Conservation (phyloP, 2,329 filamentous ascomycete species). For the Pseudomassariella vexata region DNA sequence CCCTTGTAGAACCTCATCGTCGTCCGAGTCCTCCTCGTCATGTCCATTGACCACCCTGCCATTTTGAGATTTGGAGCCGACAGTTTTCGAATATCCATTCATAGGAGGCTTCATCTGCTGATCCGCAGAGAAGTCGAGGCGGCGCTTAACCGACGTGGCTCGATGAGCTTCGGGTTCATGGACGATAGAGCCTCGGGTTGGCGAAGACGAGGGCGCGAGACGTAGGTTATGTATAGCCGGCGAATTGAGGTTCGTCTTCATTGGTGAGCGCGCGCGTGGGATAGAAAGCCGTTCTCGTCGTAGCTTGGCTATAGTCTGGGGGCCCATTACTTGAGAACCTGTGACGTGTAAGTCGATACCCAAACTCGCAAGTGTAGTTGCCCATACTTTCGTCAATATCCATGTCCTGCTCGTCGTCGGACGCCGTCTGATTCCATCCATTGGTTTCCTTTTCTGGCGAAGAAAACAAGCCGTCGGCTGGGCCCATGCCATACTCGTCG, state of each 20-base stretch:
- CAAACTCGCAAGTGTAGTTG: too few species aligned
- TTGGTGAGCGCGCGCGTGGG: constrained; percentile 50
- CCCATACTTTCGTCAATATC: constrained; percentile 44
- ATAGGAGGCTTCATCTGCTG: constrained; percentile 12
- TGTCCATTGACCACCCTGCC: constrained; percentile 14
- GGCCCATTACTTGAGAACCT: constrained; percentile 51
- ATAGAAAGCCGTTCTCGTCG: constrained; percentile 39
- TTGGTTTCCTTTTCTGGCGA: constrained; percentile 60
- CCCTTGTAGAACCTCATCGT: constrained; percentile 21
- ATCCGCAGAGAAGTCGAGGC: constrained; percentile 43
- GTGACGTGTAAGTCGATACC: constrained; percentile 15
- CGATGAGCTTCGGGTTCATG: constrained; percentile 21
- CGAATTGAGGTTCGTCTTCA: constrained; percentile 55
- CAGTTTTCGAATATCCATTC: constrained; percentile 18
- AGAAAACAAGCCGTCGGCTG: constrained; percentile 81
- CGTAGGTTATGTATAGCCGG: constrained; percentile 58
- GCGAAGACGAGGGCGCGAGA: constrained; percentile 47
- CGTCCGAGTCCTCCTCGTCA: constrained; percentile 19
- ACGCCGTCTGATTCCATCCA: constrained; percentile 17
- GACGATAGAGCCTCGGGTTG: constrained; percentile 33
- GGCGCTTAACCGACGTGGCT: constrained; percentile 41
- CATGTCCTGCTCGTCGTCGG: constrained; percentile 42
- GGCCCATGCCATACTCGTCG: constrained; percentile 90
- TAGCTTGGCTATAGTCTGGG: constrained; percentile 43
- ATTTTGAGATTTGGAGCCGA: constrained; percentile 16